Conservation (phyloP, 1,284 basidiomycete species). For the Trametes polyzona region DNA sequence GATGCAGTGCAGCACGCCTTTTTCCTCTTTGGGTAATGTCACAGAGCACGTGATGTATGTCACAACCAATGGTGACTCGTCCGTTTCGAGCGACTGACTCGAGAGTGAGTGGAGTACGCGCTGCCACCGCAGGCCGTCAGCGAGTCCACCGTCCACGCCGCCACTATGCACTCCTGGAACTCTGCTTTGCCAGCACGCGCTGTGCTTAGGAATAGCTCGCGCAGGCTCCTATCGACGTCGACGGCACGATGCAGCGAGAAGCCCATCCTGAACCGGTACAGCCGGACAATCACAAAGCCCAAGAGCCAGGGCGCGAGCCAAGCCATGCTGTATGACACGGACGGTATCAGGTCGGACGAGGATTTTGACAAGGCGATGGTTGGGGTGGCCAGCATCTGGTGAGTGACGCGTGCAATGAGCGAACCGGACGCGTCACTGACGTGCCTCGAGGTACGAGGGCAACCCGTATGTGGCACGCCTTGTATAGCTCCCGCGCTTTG, state of each 20-base stretch:
- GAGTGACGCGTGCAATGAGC: slow-evolving; percentile 37
- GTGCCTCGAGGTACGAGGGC: slow-evolving; percentile 40
- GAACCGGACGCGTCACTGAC: slow-evolving; percentile 8
- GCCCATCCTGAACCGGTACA: slow-evolving; percentile 82
- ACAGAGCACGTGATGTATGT: slow-evolving; percentile 13
- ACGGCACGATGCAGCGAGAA: slow-evolving; percentile 47
- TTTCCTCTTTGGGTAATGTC: background rate
- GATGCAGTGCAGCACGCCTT: slow-evolving; percentile 10
- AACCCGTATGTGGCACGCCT: slow-evolving; percentile 42
- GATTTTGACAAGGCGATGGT: slow-evolving; percentile 97
- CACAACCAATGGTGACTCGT: slow-evolving; percentile 27
- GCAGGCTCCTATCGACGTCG: slow-evolving; percentile 47
- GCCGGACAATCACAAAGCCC: slow-evolving; percentile 81
- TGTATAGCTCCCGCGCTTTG: background rate
- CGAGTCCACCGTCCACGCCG: background rate
- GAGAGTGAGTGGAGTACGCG: background rate
- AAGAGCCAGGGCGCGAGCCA: slow-evolving; percentile 95
- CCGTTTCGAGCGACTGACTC: slow-evolving; percentile 11
- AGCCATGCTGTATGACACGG: slow-evolving; percentile 97
- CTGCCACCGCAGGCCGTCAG: background rate
- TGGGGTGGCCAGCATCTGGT: slow-evolving; percentile 94
- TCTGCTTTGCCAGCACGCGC: slow-evolving; percentile 26
- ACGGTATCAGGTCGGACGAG: slow-evolving; percentile 76
- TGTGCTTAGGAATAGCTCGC: slow-evolving; percentile 28
- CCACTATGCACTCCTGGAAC: slow-evolving; percentile 27